Evolutionary conservation across 331 rosid species (phyloP).

Genomic region (Saraca asoca): DNA sequence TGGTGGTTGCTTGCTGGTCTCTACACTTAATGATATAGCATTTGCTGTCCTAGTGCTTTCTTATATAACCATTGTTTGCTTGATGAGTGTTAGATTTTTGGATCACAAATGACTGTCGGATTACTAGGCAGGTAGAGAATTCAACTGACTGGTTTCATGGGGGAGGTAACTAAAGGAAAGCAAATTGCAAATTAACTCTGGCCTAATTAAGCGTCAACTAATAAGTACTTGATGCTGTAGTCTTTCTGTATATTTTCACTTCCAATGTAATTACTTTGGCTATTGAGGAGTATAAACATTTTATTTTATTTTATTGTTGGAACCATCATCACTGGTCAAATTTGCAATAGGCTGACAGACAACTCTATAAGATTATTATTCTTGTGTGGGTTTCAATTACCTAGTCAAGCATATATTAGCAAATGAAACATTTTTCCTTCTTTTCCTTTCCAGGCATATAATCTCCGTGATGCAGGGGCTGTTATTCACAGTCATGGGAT

Average conservation of each 20-base stretch:
- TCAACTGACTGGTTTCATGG: no score
- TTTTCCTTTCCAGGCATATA: constrained; percentile 67
- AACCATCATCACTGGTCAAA: constrained; percentile 17
- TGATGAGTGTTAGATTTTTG: no score
- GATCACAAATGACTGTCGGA: no score
- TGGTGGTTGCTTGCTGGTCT: no score
- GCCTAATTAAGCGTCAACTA: neutral
- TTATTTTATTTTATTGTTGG: neutral
- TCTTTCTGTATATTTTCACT: constrained; percentile 14
- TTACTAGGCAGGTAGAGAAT: no score
- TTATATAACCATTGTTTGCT: no score
- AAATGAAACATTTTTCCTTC: constrained; percentile 26
- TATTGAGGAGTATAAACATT: constrained; percentile 6
- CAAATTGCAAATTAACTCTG: no score
- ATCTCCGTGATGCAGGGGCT: constrained; percentile 82
- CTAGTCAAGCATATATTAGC: constrained; percentile 14
- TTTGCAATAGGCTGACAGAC: constrained; percentile 4
- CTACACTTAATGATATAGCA: no score
- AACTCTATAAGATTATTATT: constrained; percentile 16
- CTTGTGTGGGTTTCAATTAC: constrained; percentile 17
- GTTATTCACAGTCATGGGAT: constrained; percentile 90
- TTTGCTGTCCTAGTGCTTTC: no score
- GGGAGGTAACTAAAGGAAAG: no score
- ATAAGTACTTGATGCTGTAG: constrained; percentile 6
- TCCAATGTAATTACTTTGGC: constrained; percentile 15